Base-by-base conservation (phyloP, 176 grass and related monocot species). In the Otatea glauca region DNA sequence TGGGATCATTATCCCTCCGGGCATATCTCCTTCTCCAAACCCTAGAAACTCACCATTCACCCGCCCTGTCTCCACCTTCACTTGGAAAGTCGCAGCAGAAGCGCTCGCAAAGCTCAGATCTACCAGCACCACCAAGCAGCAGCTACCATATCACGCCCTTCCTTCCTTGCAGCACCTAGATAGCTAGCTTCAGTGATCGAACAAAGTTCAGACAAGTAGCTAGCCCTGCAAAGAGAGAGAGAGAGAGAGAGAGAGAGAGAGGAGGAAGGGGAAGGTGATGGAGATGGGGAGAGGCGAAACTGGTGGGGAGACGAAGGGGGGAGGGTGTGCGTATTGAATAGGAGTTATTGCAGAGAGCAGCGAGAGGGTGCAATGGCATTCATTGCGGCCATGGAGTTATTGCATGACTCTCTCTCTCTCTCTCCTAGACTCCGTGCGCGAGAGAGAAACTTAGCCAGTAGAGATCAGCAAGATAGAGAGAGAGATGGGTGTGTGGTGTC, bases 321-420 rank as follows among this genome's bases (percentile, higher is more conserved):
- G 90, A 53, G 21, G 92, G 78, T 75, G 85, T 5, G 86, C 62
- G 88, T 81, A 94, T 92, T 92, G 93, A 95, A 92, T 90, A 75
- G 86, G 91, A 25, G 88, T 98, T 84, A 98, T 81, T 95, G 96
- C 74, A 35, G 85, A 71, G 90, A 74, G 92, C 74, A 87, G 90
- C 85, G 87, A 93, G 92, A 92, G 89, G 95, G 95, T 97, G 92
- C 91, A 90, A 93, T 77, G 92, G 89, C 93, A 95, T 98, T 98
- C 92, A 95, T 94, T 95, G 92, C 83, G 79, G 89, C 85, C 77
- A 84, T 79, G 89, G 88, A 83, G 90, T 91, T 85, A 93, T 91
- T 93, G 74, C 83, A 82, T 74, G 81, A 15, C 74, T 42, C 77
- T 51, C 70, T 45, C 66, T 3, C 73, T 4, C 8, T 24, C 38